These are phyloP conservation scores for Salmacisia buchloeana DNA, from an alignment of 1,284 basidiomycete genomes.

Conservation along the genomic window DNA sequence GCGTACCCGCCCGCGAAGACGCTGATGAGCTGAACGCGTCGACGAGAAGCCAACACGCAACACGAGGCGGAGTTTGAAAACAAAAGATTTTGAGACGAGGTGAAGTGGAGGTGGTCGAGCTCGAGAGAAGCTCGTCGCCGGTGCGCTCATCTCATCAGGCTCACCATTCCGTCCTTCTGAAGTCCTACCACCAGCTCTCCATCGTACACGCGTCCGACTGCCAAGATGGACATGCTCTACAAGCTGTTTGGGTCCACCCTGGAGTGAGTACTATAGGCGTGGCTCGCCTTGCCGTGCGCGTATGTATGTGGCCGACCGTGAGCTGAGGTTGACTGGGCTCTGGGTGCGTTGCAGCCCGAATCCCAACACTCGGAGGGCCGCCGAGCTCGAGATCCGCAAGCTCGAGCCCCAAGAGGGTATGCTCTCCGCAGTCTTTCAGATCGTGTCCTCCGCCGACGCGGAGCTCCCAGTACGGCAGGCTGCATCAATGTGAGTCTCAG, in stretches of 20 bases:
- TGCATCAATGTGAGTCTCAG: conserved; percentile 33
- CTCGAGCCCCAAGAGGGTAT: conserved; percentile 45
- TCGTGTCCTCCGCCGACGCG: conserved; percentile 31
- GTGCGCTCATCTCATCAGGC: neutral
- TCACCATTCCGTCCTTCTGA: too few relatives aligned
- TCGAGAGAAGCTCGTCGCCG: conserved; percentile 3
- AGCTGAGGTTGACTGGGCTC: neutral
- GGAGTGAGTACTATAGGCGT: neutral
- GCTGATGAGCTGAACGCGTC: too few relatives aligned
- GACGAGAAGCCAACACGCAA: neutral
- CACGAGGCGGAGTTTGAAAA: neutral
- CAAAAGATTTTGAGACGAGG: neutral
- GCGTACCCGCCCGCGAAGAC: too few relatives aligned
- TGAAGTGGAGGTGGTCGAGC: neutral
- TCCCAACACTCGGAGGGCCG: conserved; percentile 39
- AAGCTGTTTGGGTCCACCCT: conserved; percentile 1
- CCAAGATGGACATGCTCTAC: conserved; percentile 9
- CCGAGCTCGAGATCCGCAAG: conserved; percentile 46
- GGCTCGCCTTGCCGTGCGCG: neutral
- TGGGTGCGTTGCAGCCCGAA: conserved; percentile 28
- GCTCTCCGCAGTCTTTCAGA: conserved; percentile 41
- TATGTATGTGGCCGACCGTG: neutral
- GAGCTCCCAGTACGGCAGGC: conserved; percentile 42
- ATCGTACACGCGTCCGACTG: neutral
- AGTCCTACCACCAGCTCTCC: too few relatives aligned